Conservation (phyloP, 768 basidiomycete genomes). For the Tricholomella constricta region DNA sequence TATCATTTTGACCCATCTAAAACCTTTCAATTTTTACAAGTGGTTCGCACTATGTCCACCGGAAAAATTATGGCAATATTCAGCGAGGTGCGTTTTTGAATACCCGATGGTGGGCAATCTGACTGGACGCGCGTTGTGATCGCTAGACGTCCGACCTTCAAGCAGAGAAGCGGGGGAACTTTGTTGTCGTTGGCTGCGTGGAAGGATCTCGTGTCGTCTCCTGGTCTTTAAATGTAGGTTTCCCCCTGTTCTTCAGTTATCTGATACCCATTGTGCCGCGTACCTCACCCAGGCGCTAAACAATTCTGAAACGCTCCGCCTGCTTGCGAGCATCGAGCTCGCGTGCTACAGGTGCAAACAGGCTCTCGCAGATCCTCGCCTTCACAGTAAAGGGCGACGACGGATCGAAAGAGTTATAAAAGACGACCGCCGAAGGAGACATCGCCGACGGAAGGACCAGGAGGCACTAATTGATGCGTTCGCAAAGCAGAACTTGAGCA, state of each 20-base stretch:
- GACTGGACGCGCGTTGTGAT: background rate
- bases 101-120: background rate
- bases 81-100: constrained; percentile 53
- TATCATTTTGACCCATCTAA: constrained; percentile 1
- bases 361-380: constrained; percentile 65
- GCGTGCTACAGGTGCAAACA: constrained; percentile 80
- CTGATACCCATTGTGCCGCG: constrained; percentile 8
- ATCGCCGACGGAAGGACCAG: constrained; percentile 81
- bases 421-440: constrained; percentile 79
- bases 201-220: constrained; percentile 75
- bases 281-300: constrained; percentile 63
- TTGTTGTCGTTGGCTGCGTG: constrained; percentile 80
- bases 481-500: constrained; percentile 51
- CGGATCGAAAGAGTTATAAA: constrained; percentile 82
- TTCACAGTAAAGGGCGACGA: constrained; percentile 63
- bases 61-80: constrained; percentile 73
- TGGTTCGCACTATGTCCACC: constrained; percentile 63
- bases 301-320: constrained; percentile 78
- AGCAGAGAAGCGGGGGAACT: constrained; percentile 87
- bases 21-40: constrained; percentile 32
- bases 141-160: constrained; percentile 67
- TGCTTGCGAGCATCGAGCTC: constrained; percentile 82
- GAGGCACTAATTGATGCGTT: constrained; percentile 83
- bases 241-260: constrained; percentile 5
- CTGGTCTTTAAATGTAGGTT: constrained; percentile 79